A percentile compares a stretch with the other conserved stretches of the same genome.
phyloP scores from a whole-genome alignment of 805 yeast species.

The Candida rishiriensis region DNA sequence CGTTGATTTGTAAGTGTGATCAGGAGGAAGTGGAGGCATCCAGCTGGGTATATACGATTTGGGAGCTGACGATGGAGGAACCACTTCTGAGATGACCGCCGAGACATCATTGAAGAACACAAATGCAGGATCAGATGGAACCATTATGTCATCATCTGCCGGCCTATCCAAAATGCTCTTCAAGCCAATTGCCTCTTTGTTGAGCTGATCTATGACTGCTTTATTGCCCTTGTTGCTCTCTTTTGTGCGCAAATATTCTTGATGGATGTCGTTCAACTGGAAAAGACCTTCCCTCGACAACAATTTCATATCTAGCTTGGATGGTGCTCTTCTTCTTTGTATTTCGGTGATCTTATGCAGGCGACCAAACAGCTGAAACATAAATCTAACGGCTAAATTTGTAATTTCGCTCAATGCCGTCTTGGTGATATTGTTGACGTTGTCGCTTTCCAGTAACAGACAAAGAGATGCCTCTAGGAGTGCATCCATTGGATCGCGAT shows the following conservation, averaged over 20 bases:
- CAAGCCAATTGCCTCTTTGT: constrained; percentile 6
- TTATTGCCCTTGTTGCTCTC: constrained; percentile 12
- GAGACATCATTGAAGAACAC: constrained; percentile 51
- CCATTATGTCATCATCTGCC: constrained; percentile 24
- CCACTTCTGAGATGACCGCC: constrained; percentile 44
- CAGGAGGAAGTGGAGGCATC: constrained; percentile 90
- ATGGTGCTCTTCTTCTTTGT: constrained; percentile 56
- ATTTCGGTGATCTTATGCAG: constrained; percentile 49
- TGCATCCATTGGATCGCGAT: constrained; percentile 28
- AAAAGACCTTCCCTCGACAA: constrained; percentile 41
- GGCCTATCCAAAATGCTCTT: constrained; percentile 14
- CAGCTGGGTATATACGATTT: constrained; percentile 59
- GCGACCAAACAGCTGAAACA: constrained; percentile 35
- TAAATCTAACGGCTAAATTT: constrained; percentile 30
- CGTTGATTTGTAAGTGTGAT: constrained; percentile 81
- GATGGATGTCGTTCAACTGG: constrained; percentile 34
- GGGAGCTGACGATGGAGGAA: constrained; percentile 44
- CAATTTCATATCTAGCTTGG: constrained; percentile 46
- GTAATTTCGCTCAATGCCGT: constrained; percentile 38
- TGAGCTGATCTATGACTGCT: constrained; percentile 5
- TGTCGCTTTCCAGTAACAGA: constrained; percentile 31
- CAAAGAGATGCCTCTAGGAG: constrained; percentile 33
- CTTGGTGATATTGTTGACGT: constrained; percentile 23
- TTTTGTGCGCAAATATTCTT: constrained; percentile 29
- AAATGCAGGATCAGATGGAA: constrained; percentile 40